Base-by-base conservation (phyloP, 2,329 filamentous ascomycete genomes). In the Trichophyton rubrum region DNA sequence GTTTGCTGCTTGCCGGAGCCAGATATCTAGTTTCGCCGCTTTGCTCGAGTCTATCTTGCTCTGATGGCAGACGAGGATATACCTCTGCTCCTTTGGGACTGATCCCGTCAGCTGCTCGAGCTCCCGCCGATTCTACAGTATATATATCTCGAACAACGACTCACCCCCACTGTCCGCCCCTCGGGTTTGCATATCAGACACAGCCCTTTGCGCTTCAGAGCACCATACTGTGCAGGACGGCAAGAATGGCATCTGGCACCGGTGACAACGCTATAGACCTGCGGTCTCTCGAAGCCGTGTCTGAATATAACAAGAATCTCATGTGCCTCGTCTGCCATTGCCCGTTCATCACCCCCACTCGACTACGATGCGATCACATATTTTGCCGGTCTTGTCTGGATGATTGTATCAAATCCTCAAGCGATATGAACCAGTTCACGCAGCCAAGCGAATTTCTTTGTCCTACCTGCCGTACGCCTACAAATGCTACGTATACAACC, bases 311-410 rank as follows among this genome's bases (percentile, higher is more conserved):
- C 68, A 76, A 76, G 63, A 84, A 85, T 67, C 75, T 86, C 58
- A 80, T 83, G 74, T 86, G 83, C 67, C 78, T 82, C 15, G 85
- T 86, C 64, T 86, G 83, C 70, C 82, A 83, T 67, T 82, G 80
- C 62, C 81, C 83, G 6, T 84, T 85, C 66, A 78, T 85, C 60
- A 73, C 78, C 59, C 83, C 83, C 1, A 77, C 84, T 51, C 75
- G 81, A 65, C 73, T 83, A 56, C 75, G 80, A 64, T 86, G 83
- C 71, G 82, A 85, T 64, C 83, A 86, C 72, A 80, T 82, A 64
- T 86, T 86, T 72, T 86, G 83, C 71, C 74, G 77, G 59, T 77
- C 79, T 24, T 86, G 83, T 67, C 74, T 86, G 62, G 76, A 76
- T 58, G 73, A 76, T 51, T 77, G 77, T 13, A 78, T 79, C 67